Evolutionary conservation across 2,329 filamentous ascomycete species (phyloP), one percentile per base, ranked within the genome.

Genomic region (Tricladium varicosporioides): DNA sequence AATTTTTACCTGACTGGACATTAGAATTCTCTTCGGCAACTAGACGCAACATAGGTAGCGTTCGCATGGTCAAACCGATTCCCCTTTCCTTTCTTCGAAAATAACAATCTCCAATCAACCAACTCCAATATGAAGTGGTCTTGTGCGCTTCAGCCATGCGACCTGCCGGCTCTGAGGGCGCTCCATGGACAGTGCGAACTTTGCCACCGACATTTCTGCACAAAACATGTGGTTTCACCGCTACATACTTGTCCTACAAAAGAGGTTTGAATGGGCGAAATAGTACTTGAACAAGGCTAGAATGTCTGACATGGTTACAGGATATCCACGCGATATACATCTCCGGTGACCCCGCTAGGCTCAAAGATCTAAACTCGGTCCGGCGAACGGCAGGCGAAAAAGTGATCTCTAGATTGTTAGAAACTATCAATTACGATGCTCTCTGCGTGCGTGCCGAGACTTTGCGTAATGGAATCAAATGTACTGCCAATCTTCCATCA

Each of bases 151-250:
- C 52, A 54, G 13, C 52, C 44, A 31, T 54, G 52, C 19, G 44
- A 54, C 48, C 45, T 54, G 18, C 44, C 52, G 5, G 52, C 52
- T 43, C 27, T 54, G 31, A 56, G 42, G 42, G 48, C 40, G 40
- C 53, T 51, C 40, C 19, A 40, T 48, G 48, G 53, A 27, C 53
- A 51, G 27, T 51, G 53, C 42, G 53, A 47, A 51, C 42, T 51
- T 51, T 56, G 53, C 48, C n/a, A 48, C 44, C 52, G 31, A 43
- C 52, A 54, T 48, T 54, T 54, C 44, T 54, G 52, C 45, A 27
- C 13, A 42, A 54, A 48, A 42, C 52, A 54, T 43, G 31, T 54
- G 32, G 44, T 48, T 5, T 54, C 52, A 27, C 5, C 27, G 52
- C 31, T 54, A n/a, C 52, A 54, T 48, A 48, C 44, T 42, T 54